A percentile compares a stretch with the other conserved stretches of the same genome.
Evolutionary conservation across 768 basidiomycete species (phyloP).

Genomic region (Daedaleopsis nitida): DNA sequence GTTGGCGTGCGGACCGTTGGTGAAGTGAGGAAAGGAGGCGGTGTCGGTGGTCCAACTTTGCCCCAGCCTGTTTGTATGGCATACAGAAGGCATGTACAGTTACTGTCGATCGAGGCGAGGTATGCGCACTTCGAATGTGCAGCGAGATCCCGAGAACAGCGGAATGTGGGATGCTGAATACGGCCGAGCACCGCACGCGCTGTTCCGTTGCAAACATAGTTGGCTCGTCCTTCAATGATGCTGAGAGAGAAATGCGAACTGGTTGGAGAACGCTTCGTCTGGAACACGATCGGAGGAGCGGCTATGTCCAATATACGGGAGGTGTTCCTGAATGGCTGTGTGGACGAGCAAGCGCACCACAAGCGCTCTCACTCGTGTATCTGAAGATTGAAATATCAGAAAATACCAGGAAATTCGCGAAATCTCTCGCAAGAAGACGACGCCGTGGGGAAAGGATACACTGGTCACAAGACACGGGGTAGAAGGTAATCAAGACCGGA

Average conservation of each 20-base stretch:
- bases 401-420: not conserved
- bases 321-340: not conserved
- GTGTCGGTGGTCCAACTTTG: constrained; percentile 6
- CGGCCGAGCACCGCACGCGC: not conserved
- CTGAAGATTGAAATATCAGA: not conserved
- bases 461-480: not conserved
- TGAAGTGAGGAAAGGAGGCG: constrained; percentile 6
- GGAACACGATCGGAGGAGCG: constrained; percentile 1
- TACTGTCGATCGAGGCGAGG: not conserved
- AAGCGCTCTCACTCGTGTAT: not conserved
- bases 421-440: not conserved
- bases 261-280: not conserved
- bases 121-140: not conserved
- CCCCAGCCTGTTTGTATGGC: not conserved
- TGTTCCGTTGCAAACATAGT: not conserved
- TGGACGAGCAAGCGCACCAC: too few species aligned
- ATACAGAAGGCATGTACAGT: not conserved
- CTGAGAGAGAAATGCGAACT: not conserved
- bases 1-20: constrained; percentile 9
- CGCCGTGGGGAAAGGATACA: not conserved
- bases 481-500: not conserved
- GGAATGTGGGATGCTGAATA: too few species aligned
- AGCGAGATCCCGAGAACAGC: too few species aligned
- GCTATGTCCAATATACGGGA: not conserved
- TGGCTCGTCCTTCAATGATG: not conserved